Evolutionary conservation across 1,284 basidiomycete species (phyloP), one percentile per base, ranked within the genome.

Genomic region (Hemileia vastatrix): DNA sequence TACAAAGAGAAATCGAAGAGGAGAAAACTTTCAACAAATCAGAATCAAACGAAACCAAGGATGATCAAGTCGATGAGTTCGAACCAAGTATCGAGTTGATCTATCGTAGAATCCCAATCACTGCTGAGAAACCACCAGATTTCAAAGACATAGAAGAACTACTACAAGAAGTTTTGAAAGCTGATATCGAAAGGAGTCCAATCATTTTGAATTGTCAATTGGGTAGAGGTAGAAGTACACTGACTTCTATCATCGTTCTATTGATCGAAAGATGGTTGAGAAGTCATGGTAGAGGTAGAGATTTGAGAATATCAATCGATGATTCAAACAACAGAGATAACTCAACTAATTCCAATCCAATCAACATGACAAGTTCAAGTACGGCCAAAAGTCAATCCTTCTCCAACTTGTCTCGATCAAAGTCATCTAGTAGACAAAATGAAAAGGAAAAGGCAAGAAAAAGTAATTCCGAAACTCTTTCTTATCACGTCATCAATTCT

Each of bases 131-230:
- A 44, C 77, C 78, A 3, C 75, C 76, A 4, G 74, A 76, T 61
- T 70, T 70, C 52, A 67, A 66, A 6, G 73, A 76, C 63, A 72
- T 77, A 18, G 64, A 66, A 36, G 75, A 75, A 43, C 80, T 98
- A 24, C 86, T 96, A 66, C 84, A 89, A 48, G 82, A 92, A 0
- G 88, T 91, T 48, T 80, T 90, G 49, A 80, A 85, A 13, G 84
- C 84, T 24, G 82, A 86, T 58, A 81, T 86, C 3, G 80, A 83
- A 32, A n/a, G n/a, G n/a, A 85, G 86, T 0, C 89, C 91, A 0
- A 87, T 98, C 65, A 86, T 99, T 19, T 83, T 98, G 59, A 99
- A 98, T 74, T 95, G 93, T 72, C 95, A 99, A 76, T 83, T 99
- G 2, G 94, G 93, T 2, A 81, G 91, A 40, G 94, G 94, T n/a